Base-by-base conservation (phyloP, 352 stramenopile genomes). In the Phytopythium helicoides region DNA sequence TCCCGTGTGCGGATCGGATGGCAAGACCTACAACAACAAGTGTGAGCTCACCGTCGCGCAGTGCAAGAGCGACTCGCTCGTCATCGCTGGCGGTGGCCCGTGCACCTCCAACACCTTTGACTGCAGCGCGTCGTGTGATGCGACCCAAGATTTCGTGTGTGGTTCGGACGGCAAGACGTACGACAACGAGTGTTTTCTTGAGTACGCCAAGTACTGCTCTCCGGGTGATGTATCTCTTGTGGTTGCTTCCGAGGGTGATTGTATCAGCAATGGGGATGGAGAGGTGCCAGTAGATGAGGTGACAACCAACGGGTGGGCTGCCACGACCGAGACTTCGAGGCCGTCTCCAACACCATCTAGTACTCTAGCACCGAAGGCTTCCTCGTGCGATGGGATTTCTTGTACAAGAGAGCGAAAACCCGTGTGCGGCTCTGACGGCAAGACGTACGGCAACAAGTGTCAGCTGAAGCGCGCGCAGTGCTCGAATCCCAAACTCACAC, bases 11-110 rank as follows among this genome's bases (percentile, higher is more conserved):
- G 74, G 58, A 21, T 83, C 77, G 18, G 64, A 86, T 44, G 68
- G 71, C 19, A 28, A 65, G 21, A 86, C 77, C 9, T 88, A 85
- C 62, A 34, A 33, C 28, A 85, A 81, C 57, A 58, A 65, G 49
- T 86, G 77, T 50, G 34, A 58, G 26, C 71, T 88, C 31, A 62
- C 71, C 19, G 57, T 46, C 28, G 66, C 61, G 1, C 57, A 72
- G 40, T 88, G 76, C 54, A 54, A 48, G 16, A 50, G 45, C 1
- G 45, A 64, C 16, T 46, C 58, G 23, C 62, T 54, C 53, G 31
- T 79, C 9, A 18, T 33, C 28, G 28, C 28, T 33, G 28, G 28
- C 28, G 28, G 28, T 10, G 28, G 28, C 5, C 28, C 5, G 28
- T 33, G 28, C 28, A 33, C 28, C 34, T 33, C 23, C 36, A 67